Evolutionary conservation across 306 rosid species (phyloP).

Genomic region (Trifolium pratense): DNA sequence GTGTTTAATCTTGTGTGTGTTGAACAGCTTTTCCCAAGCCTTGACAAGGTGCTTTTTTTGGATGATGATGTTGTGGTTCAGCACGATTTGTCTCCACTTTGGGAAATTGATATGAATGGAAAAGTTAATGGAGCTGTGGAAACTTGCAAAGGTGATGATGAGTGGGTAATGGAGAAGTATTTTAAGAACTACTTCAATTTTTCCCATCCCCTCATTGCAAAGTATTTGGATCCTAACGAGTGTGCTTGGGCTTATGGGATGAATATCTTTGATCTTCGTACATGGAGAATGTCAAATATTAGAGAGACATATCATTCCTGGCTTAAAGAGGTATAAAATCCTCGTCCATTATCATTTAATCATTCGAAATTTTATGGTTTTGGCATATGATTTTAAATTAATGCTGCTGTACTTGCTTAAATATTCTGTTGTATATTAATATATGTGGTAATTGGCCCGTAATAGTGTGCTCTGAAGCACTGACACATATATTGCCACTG

Average conservation of each 20-base stretch:
- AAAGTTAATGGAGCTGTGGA: conserved; percentile 97
- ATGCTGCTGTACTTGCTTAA: conserved; percentile 14
- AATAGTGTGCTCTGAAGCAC: not conserved
- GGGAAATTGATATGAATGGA: conserved; percentile 90
- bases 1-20: conserved; percentile 38
- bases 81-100: conserved; percentile 82
- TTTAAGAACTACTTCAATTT: conserved; percentile 95
- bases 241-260: conserved; percentile 99
- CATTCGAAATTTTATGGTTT: not conserved
- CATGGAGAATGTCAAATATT: conserved; percentile 82
- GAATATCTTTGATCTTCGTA: conserved; percentile 87
- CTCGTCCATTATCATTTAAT: conserved; percentile 7
- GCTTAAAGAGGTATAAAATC: conserved; percentile 82
- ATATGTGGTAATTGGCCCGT: not conserved
- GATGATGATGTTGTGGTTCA: conserved; percentile 97
- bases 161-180: conserved; percentile 95
- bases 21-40: conserved; percentile 90
- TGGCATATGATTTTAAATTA: not conserved
- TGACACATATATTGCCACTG: not conserved
- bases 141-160: conserved; percentile 97
- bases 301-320: conserved; percentile 89
- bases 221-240: conserved; percentile 84
- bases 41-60: conserved; percentile 88
- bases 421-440: not conserved
- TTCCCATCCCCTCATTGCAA: conserved; percentile 78